A percentile compares a stretch with the other conserved stretches of the same genome.
These are phyloP conservation scores for Raddia distichophylla DNA, from an alignment of 176 grass and related monocot genomes.

Conservation along the genomic window DNA sequence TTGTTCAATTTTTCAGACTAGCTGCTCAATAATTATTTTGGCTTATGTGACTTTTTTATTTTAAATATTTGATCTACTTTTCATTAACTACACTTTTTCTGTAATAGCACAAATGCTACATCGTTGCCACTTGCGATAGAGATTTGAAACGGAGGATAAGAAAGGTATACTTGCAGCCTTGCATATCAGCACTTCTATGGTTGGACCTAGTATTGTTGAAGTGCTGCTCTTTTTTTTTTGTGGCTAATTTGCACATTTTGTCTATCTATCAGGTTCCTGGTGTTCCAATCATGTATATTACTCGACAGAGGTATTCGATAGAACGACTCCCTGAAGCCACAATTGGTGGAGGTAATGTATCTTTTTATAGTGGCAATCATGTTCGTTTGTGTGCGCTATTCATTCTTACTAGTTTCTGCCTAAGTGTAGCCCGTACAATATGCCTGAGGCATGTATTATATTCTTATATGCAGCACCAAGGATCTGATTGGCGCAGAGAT, in stretches of 20 bases:
- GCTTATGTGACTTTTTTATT: neutral
- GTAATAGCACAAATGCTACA: constrained; percentile 84
- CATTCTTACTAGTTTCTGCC: neutral
- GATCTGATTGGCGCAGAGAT: constrained; percentile 37
- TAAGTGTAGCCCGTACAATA: neutral
- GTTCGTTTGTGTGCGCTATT: neutral
- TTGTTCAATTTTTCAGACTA: neutral
- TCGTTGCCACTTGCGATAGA: constrained; percentile 90
- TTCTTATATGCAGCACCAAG: constrained; percentile 62
- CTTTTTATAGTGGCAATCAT: neutral
- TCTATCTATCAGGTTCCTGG: constrained; percentile 65
- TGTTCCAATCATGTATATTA: constrained; percentile 94
- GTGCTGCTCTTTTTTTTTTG: too few species aligned
- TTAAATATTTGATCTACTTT: neutral
- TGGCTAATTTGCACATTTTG: constrained; percentile 4
- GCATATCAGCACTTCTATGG: neutral
- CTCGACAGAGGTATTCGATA: constrained; percentile 75
- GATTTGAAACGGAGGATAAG: constrained; percentile 90
- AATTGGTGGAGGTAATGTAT: constrained; percentile 69
- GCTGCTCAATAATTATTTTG: too few species aligned
- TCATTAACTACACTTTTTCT: constrained; percentile 24
- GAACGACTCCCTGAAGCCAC: constrained; percentile 89
- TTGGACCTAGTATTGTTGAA: neutral
- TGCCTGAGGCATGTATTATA: neutral
- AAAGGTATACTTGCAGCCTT: constrained; percentile 51